A percentile compares a stretch with the other conserved stretches of the same genome.
phyloP scores from a whole-genome alignment of 2,329 filamentous ascomycete genomes.

The Diaporthe destruens region DNA sequence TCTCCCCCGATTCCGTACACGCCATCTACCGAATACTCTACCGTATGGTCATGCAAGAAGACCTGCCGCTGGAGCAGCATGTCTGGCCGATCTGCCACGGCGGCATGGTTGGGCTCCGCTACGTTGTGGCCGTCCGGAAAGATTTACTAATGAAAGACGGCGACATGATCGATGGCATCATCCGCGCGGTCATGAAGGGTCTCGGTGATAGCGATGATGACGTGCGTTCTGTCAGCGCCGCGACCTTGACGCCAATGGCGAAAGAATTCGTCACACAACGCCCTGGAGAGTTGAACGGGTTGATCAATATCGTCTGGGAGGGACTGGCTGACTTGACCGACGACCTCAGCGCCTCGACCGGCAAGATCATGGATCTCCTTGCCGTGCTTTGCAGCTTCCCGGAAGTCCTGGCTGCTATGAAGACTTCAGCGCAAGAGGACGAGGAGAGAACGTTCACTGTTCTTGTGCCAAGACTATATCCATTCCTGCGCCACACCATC shows the following conservation, averaged over 20 bases:
- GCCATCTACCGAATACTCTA: slow-evolving; percentile 87
- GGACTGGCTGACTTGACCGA: slow-evolving; percentile 97
- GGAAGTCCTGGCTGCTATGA: slow-evolving; percentile 94
- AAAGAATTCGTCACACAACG: slow-evolving; percentile 93
- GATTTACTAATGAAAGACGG: slow-evolving; percentile 88
- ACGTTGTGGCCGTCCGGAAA: slow-evolving; percentile 94
- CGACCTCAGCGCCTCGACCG: slow-evolving; percentile 95
- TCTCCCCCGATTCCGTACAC: slow-evolving; percentile 83
- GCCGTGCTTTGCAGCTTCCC: slow-evolving; percentile 96
- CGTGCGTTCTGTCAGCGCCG: slow-evolving; percentile 95
- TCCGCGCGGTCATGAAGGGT: slow-evolving; percentile 94
- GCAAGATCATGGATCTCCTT: slow-evolving; percentile 97
- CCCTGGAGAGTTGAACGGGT: slow-evolving; percentile 78
- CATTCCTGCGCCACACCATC: slow-evolving; percentile 96
- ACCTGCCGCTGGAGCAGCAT: slow-evolving; percentile 78
- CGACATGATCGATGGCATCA: slow-evolving; percentile 91
- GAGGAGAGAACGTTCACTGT: slow-evolving; percentile 91
- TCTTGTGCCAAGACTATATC: slow-evolving; percentile 92
- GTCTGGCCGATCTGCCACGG: slow-evolving; percentile 97
- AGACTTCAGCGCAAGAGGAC: slow-evolving; percentile 84
- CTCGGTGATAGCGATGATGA: slow-evolving; percentile 93
- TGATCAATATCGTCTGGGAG: slow-evolving; percentile 97
- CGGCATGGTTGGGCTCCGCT: slow-evolving; percentile 96
- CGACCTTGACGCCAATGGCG: slow-evolving; percentile 96
- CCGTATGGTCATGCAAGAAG: slow-evolving; percentile 91